Conservation (phyloP, 225 moss, liverwort and hornwort species). For the Bryoerythrophyllum caledonicum region DNA sequence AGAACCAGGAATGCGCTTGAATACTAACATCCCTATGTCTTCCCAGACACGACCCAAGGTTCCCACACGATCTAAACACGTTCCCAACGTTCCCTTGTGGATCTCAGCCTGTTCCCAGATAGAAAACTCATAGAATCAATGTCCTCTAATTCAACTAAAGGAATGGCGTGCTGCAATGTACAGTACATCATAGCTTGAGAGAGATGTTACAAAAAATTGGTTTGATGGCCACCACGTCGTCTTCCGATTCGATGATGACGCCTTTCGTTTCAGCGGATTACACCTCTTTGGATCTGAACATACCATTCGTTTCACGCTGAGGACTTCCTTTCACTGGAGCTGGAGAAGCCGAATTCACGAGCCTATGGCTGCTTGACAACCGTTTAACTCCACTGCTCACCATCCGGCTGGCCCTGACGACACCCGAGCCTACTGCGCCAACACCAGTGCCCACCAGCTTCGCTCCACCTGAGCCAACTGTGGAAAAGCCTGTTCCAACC, state of each 20-base stretch:
- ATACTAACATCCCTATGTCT: no score
- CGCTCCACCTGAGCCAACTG: slow-evolving; percentile 51
- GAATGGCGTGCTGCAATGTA: no score
- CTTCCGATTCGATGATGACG: not conserved
- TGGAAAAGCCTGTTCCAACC: slow-evolving; percentile 43
- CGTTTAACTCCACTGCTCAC: slow-evolving; percentile 57
- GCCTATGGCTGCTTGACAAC: slow-evolving; percentile 39
- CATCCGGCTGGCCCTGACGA: slow-evolving; percentile 65
- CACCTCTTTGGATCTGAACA: slow-evolving; percentile 39
- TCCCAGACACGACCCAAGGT: no score
- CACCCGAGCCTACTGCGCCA: slow-evolving; percentile 55
- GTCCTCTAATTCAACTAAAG: no score
- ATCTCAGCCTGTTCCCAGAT: no score
- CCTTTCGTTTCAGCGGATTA: slow-evolving; percentile 25
- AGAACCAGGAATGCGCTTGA: no score
- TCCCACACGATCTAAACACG: no score
- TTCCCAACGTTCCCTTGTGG: no score
- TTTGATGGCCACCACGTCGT: not conserved
- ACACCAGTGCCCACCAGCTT: slow-evolving; percentile 53
- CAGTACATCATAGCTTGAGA: no score
- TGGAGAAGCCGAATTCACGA: slow-evolving; percentile 28
- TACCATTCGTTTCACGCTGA: slow-evolving; percentile 37
- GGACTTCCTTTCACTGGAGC: no score
- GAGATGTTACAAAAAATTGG: slow-evolving; percentile 16
- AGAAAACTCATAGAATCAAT: no score